Conservation (phyloP, 2,329 filamentous ascomycete species). For the Aspergillus sp. region DNA sequence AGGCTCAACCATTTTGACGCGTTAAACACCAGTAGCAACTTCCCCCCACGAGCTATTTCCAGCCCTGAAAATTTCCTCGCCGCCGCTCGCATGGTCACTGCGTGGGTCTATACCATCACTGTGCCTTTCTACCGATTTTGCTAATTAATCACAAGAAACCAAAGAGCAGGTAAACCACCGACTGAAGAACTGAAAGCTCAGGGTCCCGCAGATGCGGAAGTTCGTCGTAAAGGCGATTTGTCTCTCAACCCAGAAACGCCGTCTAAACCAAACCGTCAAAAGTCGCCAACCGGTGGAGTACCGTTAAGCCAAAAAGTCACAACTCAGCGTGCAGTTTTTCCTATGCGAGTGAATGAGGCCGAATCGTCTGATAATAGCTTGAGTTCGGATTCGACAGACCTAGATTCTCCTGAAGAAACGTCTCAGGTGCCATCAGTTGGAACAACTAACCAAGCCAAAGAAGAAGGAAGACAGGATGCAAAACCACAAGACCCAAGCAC, state of each 20-base stretch:
- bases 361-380: neutral
- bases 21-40: slow-evolving; percentile 8
- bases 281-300: neutral
- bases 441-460: neutral
- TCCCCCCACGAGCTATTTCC: slow-evolving; percentile 11
- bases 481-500: neutral
- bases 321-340: neutral
- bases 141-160: slow-evolving; percentile 8
- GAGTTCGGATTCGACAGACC: neutral
- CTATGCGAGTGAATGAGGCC: neutral
- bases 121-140: neutral
- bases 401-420: neutral
- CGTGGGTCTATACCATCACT: slow-evolving; percentile 1
- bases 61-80: slow-evolving; percentile 19
- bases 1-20: neutral
- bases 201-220: neutral
- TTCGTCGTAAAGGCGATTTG: neutral
- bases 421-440: neutral
- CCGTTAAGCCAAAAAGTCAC: neutral
- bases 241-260: neutral
- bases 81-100: slow-evolving; percentile 12
- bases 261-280: neutral
- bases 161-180: neutral
- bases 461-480: neutral
- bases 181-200: neutral